Percentiles rank a stretch among this genome's conserved stretches.
phyloP scores from a whole-genome alignment of 2,329 filamentous ascomycete genomes.

The Penicillium rolfsii region DNA sequence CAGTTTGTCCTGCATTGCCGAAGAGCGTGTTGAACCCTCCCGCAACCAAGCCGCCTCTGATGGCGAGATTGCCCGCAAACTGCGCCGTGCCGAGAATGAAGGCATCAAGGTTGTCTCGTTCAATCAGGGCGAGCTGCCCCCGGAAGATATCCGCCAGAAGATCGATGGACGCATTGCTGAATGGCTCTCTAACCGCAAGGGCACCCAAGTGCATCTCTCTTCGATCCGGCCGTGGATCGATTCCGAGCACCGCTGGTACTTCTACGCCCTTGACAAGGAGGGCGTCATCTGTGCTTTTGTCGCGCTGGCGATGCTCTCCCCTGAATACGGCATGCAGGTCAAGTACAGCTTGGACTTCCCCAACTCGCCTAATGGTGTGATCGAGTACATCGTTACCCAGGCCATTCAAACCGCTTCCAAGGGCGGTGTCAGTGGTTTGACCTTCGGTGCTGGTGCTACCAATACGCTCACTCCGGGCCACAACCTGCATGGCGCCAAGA shows the following conservation, averaged over 20 bases:
- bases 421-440: constrained; percentile 68
- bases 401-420: constrained; percentile 65
- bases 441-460: constrained; percentile 83
- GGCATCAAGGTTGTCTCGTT: constrained; percentile 80
- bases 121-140: constrained; percentile 63
- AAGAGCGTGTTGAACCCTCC: constrained; percentile 79
- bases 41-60: constrained; percentile 70
- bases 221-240: constrained; percentile 90
- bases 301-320: constrained; percentile 79
- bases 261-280: constrained; percentile 73
- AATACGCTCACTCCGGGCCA: constrained; percentile 75
- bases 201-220: constrained; percentile 85
- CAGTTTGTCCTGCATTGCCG: constrained; percentile 82
- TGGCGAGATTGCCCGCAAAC: constrained; percentile 70
- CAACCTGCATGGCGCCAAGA: constrained; percentile 77
- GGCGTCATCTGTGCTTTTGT: constrained; percentile 75
- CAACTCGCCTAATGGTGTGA: constrained; percentile 79
- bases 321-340: constrained; percentile 85
- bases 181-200: constrained; percentile 80
- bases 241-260: constrained; percentile 79
- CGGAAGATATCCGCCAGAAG: constrained; percentile 68
- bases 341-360: constrained; percentile 98
- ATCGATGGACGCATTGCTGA: constrained; percentile 74
- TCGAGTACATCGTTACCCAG: constrained; percentile 78
- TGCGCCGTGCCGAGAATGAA: constrained; percentile 78